These are phyloP conservation scores for Akanthomyces muscarius DNA, from an alignment of 2,329 filamentous ascomycete species.

Conservation along the genomic window DNA sequence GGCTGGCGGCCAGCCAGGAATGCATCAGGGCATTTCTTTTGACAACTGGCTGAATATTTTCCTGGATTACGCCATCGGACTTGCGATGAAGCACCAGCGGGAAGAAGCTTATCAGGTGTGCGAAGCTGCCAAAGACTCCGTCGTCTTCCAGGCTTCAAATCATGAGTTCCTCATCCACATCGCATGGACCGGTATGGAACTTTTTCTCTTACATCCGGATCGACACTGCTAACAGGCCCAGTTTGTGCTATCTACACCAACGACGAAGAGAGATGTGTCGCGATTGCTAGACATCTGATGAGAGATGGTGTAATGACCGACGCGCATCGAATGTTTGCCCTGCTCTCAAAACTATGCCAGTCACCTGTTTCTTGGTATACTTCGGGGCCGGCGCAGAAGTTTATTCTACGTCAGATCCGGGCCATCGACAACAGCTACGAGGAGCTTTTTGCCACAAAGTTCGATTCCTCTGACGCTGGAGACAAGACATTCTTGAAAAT, in stretches of 20 bases:
- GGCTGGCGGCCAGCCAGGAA: conserved; percentile 21
- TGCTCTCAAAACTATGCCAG: conserved; percentile 71
- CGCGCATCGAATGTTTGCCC: conserved; percentile 76
- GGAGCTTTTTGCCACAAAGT: conserved; percentile 24
- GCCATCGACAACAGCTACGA: conserved; percentile 64
- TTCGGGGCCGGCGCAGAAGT: conserved; percentile 81
- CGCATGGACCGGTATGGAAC: conserved; percentile 62
- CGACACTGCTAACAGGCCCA: conserved; percentile 29
- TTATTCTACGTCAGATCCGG: conserved; percentile 86
- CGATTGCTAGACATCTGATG: conserved; percentile 78
- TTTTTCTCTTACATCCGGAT: conserved; percentile 23
- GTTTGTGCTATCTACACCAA: conserved; percentile 78
- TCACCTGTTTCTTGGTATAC: conserved; percentile 73
- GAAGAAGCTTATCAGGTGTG: conserved; percentile 77
- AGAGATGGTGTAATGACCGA: conserved; percentile 77
- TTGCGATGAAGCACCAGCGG: conserved; percentile 63
- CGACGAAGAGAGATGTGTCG: conserved; percentile 71
- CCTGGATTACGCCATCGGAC: conserved; percentile 75
- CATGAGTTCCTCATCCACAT: conserved; percentile 70
- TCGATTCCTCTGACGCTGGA: conserved; percentile 13
- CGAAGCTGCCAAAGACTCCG: conserved; percentile 72
- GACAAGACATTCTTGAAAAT: neutral
- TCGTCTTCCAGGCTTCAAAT: conserved; percentile 71
- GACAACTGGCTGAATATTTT: conserved; percentile 86
- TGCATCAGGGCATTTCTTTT: conserved; percentile 76